Percentiles rank a stretch among this genome's conserved stretches.
Evolutionary conservation across 2,329 filamentous ascomycete species (phyloP).

Genomic region (Dryadomyces sulphureus): DNA sequence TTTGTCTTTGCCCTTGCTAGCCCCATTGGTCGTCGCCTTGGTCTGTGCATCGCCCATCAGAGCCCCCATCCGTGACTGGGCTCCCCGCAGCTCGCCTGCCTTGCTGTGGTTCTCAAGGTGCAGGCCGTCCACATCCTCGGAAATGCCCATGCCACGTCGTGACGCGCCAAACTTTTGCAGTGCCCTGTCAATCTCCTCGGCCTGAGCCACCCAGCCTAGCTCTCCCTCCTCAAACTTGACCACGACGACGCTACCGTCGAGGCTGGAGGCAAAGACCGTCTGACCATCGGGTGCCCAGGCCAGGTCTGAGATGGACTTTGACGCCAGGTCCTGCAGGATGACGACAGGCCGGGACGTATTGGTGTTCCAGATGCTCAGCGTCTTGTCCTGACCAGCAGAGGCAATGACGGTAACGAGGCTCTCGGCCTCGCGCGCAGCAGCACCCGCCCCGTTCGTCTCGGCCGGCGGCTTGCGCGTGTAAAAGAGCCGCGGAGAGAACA

Average conservation of each 20-base stretch:
- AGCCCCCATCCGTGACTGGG: constrained; percentile 94
- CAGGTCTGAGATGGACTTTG: constrained; percentile 86
- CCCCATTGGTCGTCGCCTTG: constrained; percentile 26
- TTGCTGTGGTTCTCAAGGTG: constrained; percentile 84
- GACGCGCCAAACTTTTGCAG: constrained; percentile 86
- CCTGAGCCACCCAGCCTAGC: constrained; percentile 71
- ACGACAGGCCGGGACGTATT: constrained; percentile 84
- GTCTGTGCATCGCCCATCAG: constrained; percentile 74
- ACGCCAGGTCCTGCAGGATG: constrained; percentile 74
- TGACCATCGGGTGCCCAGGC: constrained; percentile 89
- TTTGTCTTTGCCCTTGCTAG: constrained; percentile 24
- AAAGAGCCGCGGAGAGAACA: constrained; percentile 88
- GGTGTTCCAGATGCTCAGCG: constrained; percentile 93
- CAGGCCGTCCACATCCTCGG: constrained; percentile 82
- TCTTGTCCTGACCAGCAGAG: constrained; percentile 93
- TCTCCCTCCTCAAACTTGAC: constrained; percentile 76
- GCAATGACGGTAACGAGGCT: constrained; percentile 78
- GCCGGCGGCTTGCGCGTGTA: constrained; percentile 52
- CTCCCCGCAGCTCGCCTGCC: constrained; percentile 74
- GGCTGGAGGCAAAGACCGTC: constrained; percentile 68
- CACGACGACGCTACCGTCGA: constrained; percentile 78
- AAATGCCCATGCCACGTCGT: constrained; percentile 74
- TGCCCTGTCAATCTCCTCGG: constrained; percentile 83
- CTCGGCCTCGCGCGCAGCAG: constrained; percentile 11
- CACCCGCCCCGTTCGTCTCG: constrained; percentile 27